Evolutionary conservation across 805 yeast species (phyloP).

Genomic region (Pichia deserticola): DNA sequence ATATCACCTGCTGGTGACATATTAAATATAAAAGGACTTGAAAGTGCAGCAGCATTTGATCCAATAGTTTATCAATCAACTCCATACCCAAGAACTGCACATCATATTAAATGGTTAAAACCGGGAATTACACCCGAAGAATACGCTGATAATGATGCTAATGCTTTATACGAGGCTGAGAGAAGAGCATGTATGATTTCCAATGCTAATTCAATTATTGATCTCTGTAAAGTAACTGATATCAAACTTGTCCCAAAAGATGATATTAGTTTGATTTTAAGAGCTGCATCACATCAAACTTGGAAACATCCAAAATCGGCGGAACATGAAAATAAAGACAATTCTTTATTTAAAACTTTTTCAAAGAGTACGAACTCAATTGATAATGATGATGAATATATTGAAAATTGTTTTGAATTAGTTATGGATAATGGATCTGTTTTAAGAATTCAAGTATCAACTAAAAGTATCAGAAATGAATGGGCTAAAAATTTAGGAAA

Average conservation of each 20-base stretch:
- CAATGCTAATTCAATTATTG: slow-evolving; percentile 54
- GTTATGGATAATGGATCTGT: slow-evolving; percentile 37
- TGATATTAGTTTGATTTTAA: slow-evolving; percentile 21
- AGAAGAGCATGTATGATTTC: slow-evolving; percentile 50
- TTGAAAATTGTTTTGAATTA: slow-evolving; percentile 49
- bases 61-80: slow-evolving; percentile 34
- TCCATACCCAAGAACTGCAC: slow-evolving; percentile 47
- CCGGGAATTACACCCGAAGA: slow-evolving; percentile 30
- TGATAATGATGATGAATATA: slow-evolving; percentile 7
- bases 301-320: slow-evolving; percentile 20
- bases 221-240: slow-evolving; percentile 42
- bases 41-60: slow-evolving; percentile 17
- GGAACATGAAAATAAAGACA: neutral
- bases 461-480: slow-evolving; percentile 39
- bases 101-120: slow-evolving; percentile 59
- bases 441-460: slow-evolving; percentile 51
- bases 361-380: neutral
- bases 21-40: slow-evolving; percentile 20
- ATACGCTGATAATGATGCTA: slow-evolving; percentile 42
- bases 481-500: slow-evolving; percentile 55
- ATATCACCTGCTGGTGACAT: slow-evolving; percentile 32
- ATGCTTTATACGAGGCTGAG: slow-evolving; percentile 59
- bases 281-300: slow-evolving; percentile 24
- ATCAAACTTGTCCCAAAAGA: slow-evolving; percentile 29
- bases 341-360: neutral